These are phyloP conservation scores for Waltiozyma sp. DNA, from an alignment of 1,139 yeast species.

Conservation along the genomic window DNA sequence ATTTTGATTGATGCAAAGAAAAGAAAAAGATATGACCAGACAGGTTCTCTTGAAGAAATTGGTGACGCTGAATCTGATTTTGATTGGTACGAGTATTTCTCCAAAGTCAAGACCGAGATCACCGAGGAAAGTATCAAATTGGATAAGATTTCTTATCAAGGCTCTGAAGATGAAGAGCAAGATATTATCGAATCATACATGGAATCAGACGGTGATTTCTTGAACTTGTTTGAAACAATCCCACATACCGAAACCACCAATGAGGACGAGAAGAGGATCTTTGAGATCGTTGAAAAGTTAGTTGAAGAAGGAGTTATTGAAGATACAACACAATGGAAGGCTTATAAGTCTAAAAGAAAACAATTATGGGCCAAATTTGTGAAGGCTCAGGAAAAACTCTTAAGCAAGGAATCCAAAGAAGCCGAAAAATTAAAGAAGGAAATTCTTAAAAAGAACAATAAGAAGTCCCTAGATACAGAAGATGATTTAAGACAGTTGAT, in stretches of 20 bases:
- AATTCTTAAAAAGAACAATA: conserved; percentile 31
- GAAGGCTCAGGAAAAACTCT: conserved; percentile 24
- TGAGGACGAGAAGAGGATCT: conserved; percentile 50
- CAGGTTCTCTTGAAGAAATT: conserved; percentile 50
- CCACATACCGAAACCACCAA: conserved; percentile 65
- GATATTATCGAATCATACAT: conserved; percentile 55
- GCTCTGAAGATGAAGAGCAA: conserved; percentile 51
- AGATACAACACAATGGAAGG: conserved; percentile 36
- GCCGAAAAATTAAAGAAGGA: conserved; percentile 51
- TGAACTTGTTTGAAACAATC: conserved; percentile 57
- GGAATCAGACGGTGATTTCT: conserved; percentile 58
- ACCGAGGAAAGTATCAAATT: conserved; percentile 66
- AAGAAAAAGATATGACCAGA: conserved; percentile 50
- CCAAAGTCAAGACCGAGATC: conserved; percentile 43
- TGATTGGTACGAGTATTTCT: conserved; percentile 59
- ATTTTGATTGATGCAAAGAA: conserved; percentile 50
- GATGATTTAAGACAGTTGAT: conserved; percentile 42
- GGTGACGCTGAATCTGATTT: conserved; percentile 31
- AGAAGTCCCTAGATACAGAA: conserved; percentile 22
- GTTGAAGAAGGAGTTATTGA: conserved; percentile 28
- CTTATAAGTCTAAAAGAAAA: conserved; percentile 38
- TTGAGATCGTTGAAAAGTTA: conserved; percentile 36
- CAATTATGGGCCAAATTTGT: conserved; percentile 33
- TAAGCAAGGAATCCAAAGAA: conserved; percentile 54
- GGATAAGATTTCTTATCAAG: conserved; percentile 55